Evolutionary conservation across 1,139 yeast genomes (phyloP).

Genomic region (Suhomyces anneliseae): DNA sequence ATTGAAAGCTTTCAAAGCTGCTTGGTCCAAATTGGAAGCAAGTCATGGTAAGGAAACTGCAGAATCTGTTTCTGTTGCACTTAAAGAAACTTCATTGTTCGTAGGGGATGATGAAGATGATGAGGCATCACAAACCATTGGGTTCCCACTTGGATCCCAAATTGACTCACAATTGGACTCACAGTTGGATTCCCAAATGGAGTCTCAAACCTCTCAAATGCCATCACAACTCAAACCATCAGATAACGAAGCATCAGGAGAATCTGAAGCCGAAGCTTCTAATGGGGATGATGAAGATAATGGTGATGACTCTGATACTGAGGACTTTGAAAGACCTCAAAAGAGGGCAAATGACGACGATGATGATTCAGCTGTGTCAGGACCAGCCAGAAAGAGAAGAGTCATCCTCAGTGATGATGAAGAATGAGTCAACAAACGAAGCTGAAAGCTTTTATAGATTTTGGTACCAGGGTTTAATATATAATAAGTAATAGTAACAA

Average conservation of each 20-base stretch:
- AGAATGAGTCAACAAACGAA: slow-evolving; percentile 14
- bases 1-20: slow-evolving; percentile 37
- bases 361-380: slow-evolving; percentile 1
- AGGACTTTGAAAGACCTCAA: slow-evolving; percentile 2
- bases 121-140: background rate
- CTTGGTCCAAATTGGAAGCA: slow-evolving; percentile 35
- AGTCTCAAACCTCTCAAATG: background rate
- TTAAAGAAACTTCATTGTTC: slow-evolving; percentile 22
- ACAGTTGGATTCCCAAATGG: background rate
- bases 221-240: background rate
- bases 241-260: background rate
- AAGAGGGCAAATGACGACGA: slow-evolving; percentile 8
- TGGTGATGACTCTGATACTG: slow-evolving; percentile 13
- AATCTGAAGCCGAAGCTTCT: background rate
- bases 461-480: too few relatives aligned
- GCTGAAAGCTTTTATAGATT: too few relatives aligned
- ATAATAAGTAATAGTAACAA: too few relatives aligned
- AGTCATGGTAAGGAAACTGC: slow-evolving; percentile 17
- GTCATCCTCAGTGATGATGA: slow-evolving; percentile 28
- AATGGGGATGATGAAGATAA: slow-evolving; percentile 2
- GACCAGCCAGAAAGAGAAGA: slow-evolving; percentile 13
- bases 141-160: background rate
- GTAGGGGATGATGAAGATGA: slow-evolving; percentile 16
- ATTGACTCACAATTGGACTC: too few relatives aligned
- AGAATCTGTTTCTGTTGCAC: slow-evolving; percentile 26